phyloP scores from a whole-genome alignment of 768 basidiomycete species.

The Mrakia frigida region DNA sequence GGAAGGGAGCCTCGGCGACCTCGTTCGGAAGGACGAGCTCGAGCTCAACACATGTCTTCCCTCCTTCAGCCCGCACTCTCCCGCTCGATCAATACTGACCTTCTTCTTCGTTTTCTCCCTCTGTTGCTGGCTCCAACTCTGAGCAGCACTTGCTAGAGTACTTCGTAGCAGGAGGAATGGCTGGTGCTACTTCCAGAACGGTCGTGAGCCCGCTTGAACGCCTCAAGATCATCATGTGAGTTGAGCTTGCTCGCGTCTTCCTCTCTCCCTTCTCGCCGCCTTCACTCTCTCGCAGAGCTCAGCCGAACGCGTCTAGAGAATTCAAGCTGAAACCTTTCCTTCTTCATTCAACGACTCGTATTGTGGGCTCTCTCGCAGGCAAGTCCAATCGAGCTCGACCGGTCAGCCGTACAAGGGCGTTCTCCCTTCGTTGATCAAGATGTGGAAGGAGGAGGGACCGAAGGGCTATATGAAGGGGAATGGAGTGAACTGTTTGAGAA shows the following conservation, averaged over 20 bases:
- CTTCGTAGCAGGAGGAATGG: constrained; percentile 42
- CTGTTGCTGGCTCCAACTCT: too few species aligned
- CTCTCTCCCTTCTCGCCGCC: background rate
- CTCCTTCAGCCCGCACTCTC: background rate
- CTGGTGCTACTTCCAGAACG: constrained; percentile 65
- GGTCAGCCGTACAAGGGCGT: constrained; percentile 39
- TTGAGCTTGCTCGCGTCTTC: constrained; percentile 36
- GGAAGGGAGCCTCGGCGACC: too few species aligned
- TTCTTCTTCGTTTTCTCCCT: too few species aligned
- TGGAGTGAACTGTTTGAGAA: constrained; percentile 72
- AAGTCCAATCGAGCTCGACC: constrained; percentile 68
- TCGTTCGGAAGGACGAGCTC: too few species aligned
- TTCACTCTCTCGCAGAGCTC: too few species aligned
- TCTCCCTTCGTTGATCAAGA: constrained; percentile 18
- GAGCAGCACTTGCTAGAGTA: constrained; percentile 27
- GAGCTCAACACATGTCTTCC: too few species aligned
- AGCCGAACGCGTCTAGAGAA: too few species aligned
- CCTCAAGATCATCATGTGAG: constrained; percentile 94
- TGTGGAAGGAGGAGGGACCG: constrained; percentile 86
- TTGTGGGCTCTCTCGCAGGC: constrained; percentile 52
- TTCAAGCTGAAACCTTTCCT: too few species aligned
- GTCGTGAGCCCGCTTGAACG: constrained; percentile 88
- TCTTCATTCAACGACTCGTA: too few species aligned
- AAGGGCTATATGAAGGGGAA: constrained; percentile 92
- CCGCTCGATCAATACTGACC: background rate